Base-by-base conservation (phyloP, 2,329 filamentous ascomycete genomes). In the Aspergillus sp. region DNA sequence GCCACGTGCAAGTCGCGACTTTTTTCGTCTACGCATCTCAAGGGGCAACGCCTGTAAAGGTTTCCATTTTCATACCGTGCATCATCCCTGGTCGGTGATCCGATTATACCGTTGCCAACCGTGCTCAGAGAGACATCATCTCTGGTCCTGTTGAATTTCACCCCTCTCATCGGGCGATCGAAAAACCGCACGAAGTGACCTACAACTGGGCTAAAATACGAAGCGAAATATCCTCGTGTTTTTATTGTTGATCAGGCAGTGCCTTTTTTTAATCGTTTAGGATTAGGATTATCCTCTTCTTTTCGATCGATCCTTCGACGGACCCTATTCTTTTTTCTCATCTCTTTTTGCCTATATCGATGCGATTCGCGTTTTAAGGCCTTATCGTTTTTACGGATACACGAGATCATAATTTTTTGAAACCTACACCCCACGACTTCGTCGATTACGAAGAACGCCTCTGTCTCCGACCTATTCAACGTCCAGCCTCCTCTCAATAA, bases 1-100 rank as follows among this genome's bases (percentile, higher is more conserved):
- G 39, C 52, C 50, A 56, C 58, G 58, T 62, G 53, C 51, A 52
- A 60, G 43, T 57, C 56, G 54, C 61, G 54, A 47, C 37, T 37
- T 40, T 30, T 48, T 36, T 49, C 34, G 37, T 31, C 48, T 43
- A 48, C 45, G 37, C 42, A 48, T 51, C 43, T 40, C 50, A 52
- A 61, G 49, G 57, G 50, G 47, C 49, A 19, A 19, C 46, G 38
- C 36, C 47, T 37, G 41, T 40, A 29, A 42, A 7, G 32, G 43
- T 41, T 32, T 44, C 38, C 37, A 31, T 44, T 36, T 34, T 32
- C 33, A 7, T 39, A 37, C 37, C 43, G 38, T 49, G 19, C 37
- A 30, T 49, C 40, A 34, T 40, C 38, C 31, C 31, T 19, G 36
- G 33, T 41, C 27, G 49, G 19, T 19, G 19, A 19, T 19, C 19